Percentiles rank a stretch among this genome's conserved stretches.
These are phyloP conservation scores for Viola odorata DNA, from an alignment of 345 rosid genomes.

Conservation along the genomic window DNA sequence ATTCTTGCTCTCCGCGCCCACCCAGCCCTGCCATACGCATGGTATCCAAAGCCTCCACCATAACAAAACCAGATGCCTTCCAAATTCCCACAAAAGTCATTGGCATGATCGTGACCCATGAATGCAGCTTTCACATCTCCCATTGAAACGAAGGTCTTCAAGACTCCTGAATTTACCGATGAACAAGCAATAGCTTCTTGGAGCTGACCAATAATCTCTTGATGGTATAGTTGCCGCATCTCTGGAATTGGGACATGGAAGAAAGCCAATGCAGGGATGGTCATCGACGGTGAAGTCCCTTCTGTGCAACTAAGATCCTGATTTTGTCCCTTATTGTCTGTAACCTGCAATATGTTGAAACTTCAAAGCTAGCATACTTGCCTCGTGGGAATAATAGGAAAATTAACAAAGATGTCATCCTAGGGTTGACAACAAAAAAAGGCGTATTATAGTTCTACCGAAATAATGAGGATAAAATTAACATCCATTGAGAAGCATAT, in stretches of 20 bases:
- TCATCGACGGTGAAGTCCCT: conserved; percentile 12
- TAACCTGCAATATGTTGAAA: conserved; percentile 37
- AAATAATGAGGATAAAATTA: not conserved
- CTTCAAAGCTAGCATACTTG: conserved; percentile 23
- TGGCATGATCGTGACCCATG: conserved; percentile 79
- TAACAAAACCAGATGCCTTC: conserved; percentile 85
- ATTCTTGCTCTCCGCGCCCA: conserved; percentile 78
- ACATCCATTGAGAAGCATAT: not conserved
- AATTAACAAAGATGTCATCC: not conserved
- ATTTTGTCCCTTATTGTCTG: conserved; percentile 40
- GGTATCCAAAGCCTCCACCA: conserved; percentile 95
- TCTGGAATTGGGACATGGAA: conserved; percentile 87
- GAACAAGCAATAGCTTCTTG: conserved; percentile 84
- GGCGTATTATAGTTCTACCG: not conserved
- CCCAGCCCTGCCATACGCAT: conserved; percentile 68
- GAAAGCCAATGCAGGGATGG: conserved; percentile 53
- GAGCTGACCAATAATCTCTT: conserved; percentile 52
- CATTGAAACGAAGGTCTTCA: conserved; percentile 54
- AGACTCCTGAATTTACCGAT: conserved; percentile 54
- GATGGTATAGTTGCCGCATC: conserved; percentile 52
- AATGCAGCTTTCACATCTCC: conserved; percentile 82
- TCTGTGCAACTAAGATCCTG: conserved; percentile 1
- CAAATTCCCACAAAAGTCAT: conserved; percentile 80
- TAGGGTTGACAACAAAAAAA: not conserved
- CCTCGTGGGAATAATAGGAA: conserved; percentile 13